Percentiles rank a stretch among this genome's conserved stretches.
phyloP scores from a whole-genome alignment of 257 asterid genomes.

The Solanum megistacrolobum region DNA sequence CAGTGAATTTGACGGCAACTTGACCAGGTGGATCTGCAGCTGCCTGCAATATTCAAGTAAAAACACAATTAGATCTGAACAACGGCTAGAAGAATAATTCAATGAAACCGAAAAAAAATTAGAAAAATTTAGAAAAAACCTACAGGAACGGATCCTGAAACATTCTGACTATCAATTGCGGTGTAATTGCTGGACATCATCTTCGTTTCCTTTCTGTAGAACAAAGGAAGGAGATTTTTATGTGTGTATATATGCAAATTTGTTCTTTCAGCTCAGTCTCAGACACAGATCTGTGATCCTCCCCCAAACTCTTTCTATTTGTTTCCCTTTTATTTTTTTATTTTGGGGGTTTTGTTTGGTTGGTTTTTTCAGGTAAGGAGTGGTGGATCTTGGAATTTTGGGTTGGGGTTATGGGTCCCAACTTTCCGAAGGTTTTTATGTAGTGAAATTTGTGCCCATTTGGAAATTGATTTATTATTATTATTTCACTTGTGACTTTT shows the following conservation, averaged over 20 bases:
- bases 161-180: constrained; percentile 63
- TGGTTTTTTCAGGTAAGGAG: background rate
- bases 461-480: background rate
- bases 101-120: background rate
- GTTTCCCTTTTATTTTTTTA: background rate
- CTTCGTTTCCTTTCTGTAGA: constrained; percentile 14
- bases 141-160: constrained; percentile 95
- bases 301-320: background rate
- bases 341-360: background rate
- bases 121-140: background rate
- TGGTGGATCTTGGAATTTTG: background rate
- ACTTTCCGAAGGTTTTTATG: background rate
- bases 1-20: constrained; percentile 65
- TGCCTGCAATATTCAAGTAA: constrained; percentile 33
- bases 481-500: background rate
- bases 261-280: background rate
- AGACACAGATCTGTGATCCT: constrained; percentile 14
- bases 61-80: constrained; percentile 12
- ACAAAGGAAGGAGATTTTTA: background rate
- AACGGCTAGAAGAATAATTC: background rate
- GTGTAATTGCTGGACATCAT: constrained; percentile 97
- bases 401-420: background rate
- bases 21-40: constrained; percentile 66
- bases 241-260: background rate
- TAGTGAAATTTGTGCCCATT: background rate